Conservation (phyloP, 2,329 filamentous ascomycete genomes). For the Fusarium transvaalense region DNA sequence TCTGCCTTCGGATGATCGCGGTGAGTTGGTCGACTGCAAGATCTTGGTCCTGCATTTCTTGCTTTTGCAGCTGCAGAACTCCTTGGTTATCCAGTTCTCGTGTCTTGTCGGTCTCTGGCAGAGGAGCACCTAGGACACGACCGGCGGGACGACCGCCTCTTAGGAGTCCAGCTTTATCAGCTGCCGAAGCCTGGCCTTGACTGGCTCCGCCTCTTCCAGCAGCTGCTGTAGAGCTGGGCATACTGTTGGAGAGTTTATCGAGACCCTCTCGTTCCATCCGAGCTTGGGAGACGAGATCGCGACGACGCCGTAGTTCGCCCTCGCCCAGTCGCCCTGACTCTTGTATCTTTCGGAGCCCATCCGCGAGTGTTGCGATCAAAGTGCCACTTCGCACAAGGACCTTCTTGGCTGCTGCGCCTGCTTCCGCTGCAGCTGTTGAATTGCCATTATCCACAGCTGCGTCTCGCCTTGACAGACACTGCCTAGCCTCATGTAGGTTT, state of each 20-base stretch:
- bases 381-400: conserved; percentile 76
- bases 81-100: conserved; percentile 81
- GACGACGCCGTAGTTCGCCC: conserved; percentile 78
- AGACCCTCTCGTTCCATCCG: conserved; percentile 81
- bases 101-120: conserved; percentile 81
- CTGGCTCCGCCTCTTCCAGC: conserved; percentile 57
- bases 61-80: conserved; percentile 78
- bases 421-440: conserved; percentile 66
- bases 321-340: conserved; percentile 72
- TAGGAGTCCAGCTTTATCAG: conserved; percentile 65
- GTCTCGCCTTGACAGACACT: conserved; percentile 75
- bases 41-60: conserved; percentile 82
- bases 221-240: conserved; percentile 52
- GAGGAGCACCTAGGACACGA: conserved; percentile 77
- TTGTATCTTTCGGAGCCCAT: conserved; percentile 71
- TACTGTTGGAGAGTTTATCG: conserved; percentile 76
- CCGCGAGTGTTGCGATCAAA: conserved; percentile 72
- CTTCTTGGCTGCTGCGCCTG: conserved; percentile 79
- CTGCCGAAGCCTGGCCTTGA: conserved; percentile 62
- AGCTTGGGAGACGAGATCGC: conserved; percentile 77
- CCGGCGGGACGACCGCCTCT: conserved; percentile 59
- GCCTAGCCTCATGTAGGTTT: conserved; percentile 73
- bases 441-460: conserved; percentile 57
- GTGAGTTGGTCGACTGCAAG: conserved; percentile 76
- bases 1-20: conserved; percentile 77